A percentile compares a stretch with the other conserved stretches of the same genome.
Conservation (phyloP, 1,284 basidiomycete genomes). For the Thelephora terrestris region DNA sequence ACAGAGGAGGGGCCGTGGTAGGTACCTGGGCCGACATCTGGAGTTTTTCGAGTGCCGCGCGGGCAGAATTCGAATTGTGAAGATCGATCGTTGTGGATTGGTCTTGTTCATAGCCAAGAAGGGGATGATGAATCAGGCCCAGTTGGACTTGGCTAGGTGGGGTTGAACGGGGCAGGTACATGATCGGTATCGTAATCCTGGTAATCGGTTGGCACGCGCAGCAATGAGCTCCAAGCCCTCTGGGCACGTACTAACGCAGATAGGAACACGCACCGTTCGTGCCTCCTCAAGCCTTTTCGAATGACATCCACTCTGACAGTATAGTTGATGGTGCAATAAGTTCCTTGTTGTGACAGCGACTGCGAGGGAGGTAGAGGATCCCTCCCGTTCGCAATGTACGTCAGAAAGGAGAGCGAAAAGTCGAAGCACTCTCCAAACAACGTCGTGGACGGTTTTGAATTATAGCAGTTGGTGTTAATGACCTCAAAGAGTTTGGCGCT, state of each 20-base stretch:
- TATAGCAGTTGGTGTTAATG: constrained; percentile 1
- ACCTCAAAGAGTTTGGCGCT: constrained; percentile 24
- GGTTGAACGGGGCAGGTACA: constrained; percentile 32
- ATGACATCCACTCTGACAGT: constrained; percentile 29
- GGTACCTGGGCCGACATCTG: constrained; percentile 2
- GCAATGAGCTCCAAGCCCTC: neutral
- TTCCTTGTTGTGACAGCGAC: constrained; percentile 25
- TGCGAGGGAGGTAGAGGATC: constrained; percentile 31
- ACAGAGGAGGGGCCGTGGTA: constrained; percentile 11
- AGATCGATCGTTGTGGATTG: neutral
- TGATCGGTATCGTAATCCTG: constrained; percentile 24
- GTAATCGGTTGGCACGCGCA: neutral
- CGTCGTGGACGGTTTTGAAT: too few species aligned
- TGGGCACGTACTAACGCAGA: neutral
- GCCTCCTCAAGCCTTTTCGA: constrained; percentile 30
- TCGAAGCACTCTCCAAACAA: constrained; percentile 21
- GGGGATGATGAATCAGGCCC: constrained; percentile 14
- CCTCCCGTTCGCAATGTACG: constrained; percentile 19
- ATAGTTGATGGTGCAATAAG: constrained; percentile 31
- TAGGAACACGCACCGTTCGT: constrained; percentile 29
- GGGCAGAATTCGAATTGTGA: too few species aligned
- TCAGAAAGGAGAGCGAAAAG: constrained; percentile 33
- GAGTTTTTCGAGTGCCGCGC: too few species aligned
- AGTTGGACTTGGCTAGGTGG: constrained; percentile 24
- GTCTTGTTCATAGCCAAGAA: neutral